phyloP scores from a whole-genome alignment of 202 grass and related monocot genomes.

The Digitaria exilis region DNA sequence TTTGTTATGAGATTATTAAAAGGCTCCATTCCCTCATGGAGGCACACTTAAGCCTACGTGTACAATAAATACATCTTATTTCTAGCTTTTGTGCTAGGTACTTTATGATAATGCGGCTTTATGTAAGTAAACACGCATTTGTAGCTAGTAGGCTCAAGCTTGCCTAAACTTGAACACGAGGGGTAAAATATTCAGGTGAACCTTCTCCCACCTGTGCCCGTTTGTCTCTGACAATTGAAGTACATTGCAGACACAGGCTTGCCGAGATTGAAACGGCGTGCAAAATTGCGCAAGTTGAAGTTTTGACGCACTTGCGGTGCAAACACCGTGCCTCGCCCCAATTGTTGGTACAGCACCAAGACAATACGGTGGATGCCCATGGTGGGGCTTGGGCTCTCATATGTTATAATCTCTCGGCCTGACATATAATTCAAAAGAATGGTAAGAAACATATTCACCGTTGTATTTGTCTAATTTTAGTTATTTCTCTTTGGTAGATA shows the following conservation, averaged over 20 bases:
- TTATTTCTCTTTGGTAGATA: background rate
- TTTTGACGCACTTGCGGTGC: constrained; percentile 62
- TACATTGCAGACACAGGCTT: constrained; percentile 60
- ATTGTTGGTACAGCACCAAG: constrained; percentile 65
- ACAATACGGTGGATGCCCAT: constrained; percentile 84
- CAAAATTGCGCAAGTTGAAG: constrained; percentile 75
- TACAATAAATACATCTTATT: constrained; percentile 39
- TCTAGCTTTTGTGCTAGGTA: constrained; percentile 28
- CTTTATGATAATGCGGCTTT: constrained; percentile 13
- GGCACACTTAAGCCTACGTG: constrained; percentile 21
- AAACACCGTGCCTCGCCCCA: constrained; percentile 69
- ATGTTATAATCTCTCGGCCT: constrained; percentile 68
- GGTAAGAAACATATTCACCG: background rate
- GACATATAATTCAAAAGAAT: background rate
- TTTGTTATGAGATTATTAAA: background rate
- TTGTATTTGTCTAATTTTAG: too few relatives aligned
- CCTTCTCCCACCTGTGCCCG: constrained; percentile 75
- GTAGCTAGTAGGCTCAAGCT: constrained; percentile 2
- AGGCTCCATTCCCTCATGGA: constrained; percentile 14
- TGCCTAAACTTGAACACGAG: constrained; percentile 22
- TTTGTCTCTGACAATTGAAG: constrained; percentile 76
- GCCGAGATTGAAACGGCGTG: constrained; percentile 56
- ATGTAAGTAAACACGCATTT: constrained; percentile 12
- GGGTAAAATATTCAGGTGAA: constrained; percentile 31
- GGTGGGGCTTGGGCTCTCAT: constrained; percentile 68